phyloP scores from a whole-genome alignment of 2,329 filamentous ascomycete genomes.

The Colletotrichum chlorophyti region DNA sequence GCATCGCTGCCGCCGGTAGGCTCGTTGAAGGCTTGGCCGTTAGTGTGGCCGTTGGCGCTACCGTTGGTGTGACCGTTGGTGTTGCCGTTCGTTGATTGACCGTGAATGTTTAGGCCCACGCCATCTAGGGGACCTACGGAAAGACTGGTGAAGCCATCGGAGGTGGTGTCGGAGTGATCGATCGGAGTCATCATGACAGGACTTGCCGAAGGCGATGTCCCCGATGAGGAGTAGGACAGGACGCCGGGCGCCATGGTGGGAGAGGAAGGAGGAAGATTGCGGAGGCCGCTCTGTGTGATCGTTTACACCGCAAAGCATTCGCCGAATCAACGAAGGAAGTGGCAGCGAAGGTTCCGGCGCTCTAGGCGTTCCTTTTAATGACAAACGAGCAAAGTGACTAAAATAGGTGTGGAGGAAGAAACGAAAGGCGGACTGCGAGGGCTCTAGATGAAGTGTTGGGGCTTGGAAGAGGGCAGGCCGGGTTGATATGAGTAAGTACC shows the following conservation, averaged over 20 bases:
- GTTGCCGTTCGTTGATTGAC: constrained; percentile 24
- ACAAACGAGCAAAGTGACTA: neutral
- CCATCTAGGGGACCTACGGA: constrained; percentile 28
- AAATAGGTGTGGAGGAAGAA: constrained; percentile 9
- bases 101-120: constrained; percentile 19
- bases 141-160: constrained; percentile 28
- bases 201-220: constrained; percentile 30
- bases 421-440: constrained; percentile 24
- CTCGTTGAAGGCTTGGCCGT: constrained; percentile 16
- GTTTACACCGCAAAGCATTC: constrained; percentile 23
- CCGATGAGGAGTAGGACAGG: constrained; percentile 29
- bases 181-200: constrained; percentile 30
- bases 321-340: constrained; percentile 22
- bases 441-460: constrained; percentile 18
- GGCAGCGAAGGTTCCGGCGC: constrained; percentile 23
- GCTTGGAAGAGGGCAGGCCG: constrained; percentile 21
- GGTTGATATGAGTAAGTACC: constrained; percentile 27
- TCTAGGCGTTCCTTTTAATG: constrained; percentile 24
- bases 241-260: constrained; percentile 29
- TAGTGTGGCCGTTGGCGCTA: constrained; percentile 6
- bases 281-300: constrained; percentile 22
- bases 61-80: constrained; percentile 31
- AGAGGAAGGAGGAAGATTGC: constrained; percentile 10
- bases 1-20: constrained; percentile 25
- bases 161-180: constrained; percentile 28